Base-by-base conservation (phyloP, 1,284 basidiomycete species). In the Naganishia sp. region DNA sequence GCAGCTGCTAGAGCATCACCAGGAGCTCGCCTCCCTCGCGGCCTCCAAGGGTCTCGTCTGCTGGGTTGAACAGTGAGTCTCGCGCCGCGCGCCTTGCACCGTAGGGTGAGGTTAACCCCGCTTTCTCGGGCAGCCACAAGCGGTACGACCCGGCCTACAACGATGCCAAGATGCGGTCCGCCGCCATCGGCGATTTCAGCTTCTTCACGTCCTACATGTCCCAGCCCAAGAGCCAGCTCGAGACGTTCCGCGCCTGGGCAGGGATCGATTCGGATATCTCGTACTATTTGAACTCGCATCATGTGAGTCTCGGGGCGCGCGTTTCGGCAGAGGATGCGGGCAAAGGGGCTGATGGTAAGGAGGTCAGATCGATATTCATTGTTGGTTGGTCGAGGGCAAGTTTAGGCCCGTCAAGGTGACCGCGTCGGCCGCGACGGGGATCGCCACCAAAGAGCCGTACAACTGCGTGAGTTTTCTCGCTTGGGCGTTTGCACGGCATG, bases 211-310 rank as follows among this genome's bases (percentile, higher is more conserved):
- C 74, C 56, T 79, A 82, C 79, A 96, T 96, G 93, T 92, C 90
- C 73, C 93, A 95, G 78, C 93, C 93, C 55, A 96, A 96, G 82
- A 88, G 86, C 75, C 93, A 96, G 81, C 84, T 96, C 33, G 90
- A 92, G 79, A 94, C 92, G 0, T 95, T 94, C 86, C 87, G 88
- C 69, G 90, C 90, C 21, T 95, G 93, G 93, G 93, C 92, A 9
- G 93, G 93, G 25, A 90, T 88, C 78, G 92, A 94, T 76, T 91
- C 89, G 31, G 92, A 94, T 74, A 94, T 94, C 70, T 74, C 74
- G 70, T 95, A 94, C 80, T 95, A 96, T 78, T 87, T 95, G 71
- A 94, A 92, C 69, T 93, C 90, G 39, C 93, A 94, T 78, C 92
- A 95, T 79, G 90, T 94, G 44, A 52, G 66, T 67, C 4, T 4